phyloP scores from a whole-genome alignment of 208 protist species.

The Sergeia podlipaevii region DNA sequence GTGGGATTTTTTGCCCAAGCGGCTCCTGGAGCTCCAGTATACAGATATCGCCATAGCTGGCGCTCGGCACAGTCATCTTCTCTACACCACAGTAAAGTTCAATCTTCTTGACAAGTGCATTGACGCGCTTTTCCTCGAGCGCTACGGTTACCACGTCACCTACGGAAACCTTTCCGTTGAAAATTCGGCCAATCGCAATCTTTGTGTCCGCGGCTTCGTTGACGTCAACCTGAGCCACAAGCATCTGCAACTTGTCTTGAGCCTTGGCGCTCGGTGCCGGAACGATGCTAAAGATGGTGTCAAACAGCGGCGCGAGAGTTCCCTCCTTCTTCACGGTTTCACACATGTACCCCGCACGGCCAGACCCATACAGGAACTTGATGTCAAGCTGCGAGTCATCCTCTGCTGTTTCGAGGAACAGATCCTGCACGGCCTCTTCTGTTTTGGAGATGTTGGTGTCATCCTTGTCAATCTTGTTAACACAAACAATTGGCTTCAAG shows the following conservation, averaged over 20 bases:
- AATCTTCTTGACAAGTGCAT: conserved; percentile 86
- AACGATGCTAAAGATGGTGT: conserved; percentile 91
- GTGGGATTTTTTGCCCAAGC: conserved; percentile 78
- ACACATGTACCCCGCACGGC: conserved; percentile 91
- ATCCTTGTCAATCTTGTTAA: conserved; percentile 98
- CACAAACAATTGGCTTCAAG: conserved; percentile 95
- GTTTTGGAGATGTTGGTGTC: conserved; percentile 88
- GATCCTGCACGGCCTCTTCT: conserved; percentile 93
- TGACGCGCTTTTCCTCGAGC: conserved; percentile 76
- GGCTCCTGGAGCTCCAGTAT: conserved; percentile 81
- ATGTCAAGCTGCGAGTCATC: conserved; percentile 95
- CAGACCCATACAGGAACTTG: conserved; percentile 94
- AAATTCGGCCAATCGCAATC: conserved; percentile 93
- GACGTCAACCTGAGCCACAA: conserved; percentile 93
- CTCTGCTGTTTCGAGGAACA: conserved; percentile 94
- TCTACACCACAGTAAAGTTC: conserved; percentile 84
- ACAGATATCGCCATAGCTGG: conserved; percentile 85
- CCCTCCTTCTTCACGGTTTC: conserved; percentile 58
- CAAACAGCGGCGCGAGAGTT: conserved; percentile 91
- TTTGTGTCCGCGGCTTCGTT: conserved; percentile 78
- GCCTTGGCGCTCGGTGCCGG: conserved; percentile 56
- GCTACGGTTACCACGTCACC: conserved; percentile 84
- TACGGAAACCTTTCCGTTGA: conserved; percentile 83
- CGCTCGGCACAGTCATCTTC: conserved; percentile 51
- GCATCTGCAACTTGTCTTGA: conserved; percentile 86